Evolutionary conservation across 257 asterid species (phyloP).

Genomic region (Orobanche coerulescens): DNA sequence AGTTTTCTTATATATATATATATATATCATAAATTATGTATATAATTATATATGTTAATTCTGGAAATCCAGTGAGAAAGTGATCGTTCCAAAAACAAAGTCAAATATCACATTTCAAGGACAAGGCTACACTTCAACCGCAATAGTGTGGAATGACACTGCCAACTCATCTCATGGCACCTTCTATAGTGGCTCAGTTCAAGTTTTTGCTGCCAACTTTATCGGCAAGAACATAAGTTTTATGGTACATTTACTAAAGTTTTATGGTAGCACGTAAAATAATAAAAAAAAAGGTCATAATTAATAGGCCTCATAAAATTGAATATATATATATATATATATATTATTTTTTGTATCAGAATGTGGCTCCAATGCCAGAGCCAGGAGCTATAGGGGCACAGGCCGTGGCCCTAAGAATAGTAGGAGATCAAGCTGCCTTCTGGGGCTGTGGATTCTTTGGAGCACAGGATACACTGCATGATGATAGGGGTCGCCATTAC

Average conservation of each 20-base stretch:
- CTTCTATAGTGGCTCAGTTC: conserved; percentile 80
- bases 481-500: conserved; percentile 87
- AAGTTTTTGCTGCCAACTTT: conserved; percentile 72
- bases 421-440: conserved; percentile 73
- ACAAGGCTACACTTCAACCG: conserved; percentile 84
- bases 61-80: conserved; percentile 56
- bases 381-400: conserved; percentile 89
- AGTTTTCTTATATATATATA: too few relatives aligned
- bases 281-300: too few relatives aligned
- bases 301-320: too few relatives aligned
- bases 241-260: conserved; percentile 48
- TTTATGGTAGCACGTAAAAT: too few relatives aligned
- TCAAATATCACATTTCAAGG: conserved; percentile 87
- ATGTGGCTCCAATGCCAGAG: conserved; percentile 72
- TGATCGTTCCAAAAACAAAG: conserved; percentile 56
- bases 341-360: conserved; percentile 33
- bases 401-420: conserved; percentile 77
- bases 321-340: too few relatives aligned
- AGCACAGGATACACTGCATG: conserved; percentile 90
- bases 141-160: conserved; percentile 83
- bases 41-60: neutral
- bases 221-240: conserved; percentile 84
- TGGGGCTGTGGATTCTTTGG: conserved; percentile 98
- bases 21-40: too few relatives aligned
- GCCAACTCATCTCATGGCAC: conserved; percentile 82